Conservation (phyloP, 2,329 filamentous ascomycete genomes). For the Colletotrichum neosansevieriae region DNA sequence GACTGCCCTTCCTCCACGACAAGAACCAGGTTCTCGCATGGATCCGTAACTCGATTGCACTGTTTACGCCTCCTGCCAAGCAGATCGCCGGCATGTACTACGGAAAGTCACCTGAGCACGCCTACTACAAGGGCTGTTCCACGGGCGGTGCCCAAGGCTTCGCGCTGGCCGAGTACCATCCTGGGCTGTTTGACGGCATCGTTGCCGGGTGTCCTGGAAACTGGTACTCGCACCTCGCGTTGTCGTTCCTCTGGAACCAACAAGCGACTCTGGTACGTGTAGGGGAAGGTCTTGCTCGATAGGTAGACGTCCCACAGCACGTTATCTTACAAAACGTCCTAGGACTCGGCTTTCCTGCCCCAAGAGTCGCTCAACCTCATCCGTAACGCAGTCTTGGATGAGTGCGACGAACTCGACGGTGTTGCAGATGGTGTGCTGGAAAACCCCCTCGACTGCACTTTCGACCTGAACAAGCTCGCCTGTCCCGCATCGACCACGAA, state of each 20-base stretch:
- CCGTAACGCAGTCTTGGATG: slow-evolving; percentile 2
- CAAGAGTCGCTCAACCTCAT: slow-evolving; percentile 16
- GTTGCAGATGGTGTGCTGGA: slow-evolving; percentile 28
- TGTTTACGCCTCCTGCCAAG: too few species aligned
- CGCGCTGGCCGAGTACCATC: not conserved
- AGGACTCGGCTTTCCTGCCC: not conserved
- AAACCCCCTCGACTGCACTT: slow-evolving; percentile 21
- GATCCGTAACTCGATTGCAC: too few species aligned
- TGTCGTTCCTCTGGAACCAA: slow-evolving; percentile 32
- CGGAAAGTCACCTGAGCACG: too few species aligned
- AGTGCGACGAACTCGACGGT: slow-evolving; percentile 13
- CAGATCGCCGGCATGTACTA: too few species aligned
- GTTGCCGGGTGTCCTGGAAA: slow-evolving; percentile 20
- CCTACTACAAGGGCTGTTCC: too few species aligned
- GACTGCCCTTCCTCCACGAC: too few species aligned
- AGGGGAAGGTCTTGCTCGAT: too few species aligned
- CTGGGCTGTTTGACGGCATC: slow-evolving; percentile 14
- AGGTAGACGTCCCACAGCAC: too few species aligned
- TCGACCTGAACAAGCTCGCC: slow-evolving; percentile 14
- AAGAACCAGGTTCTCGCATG: too few species aligned
- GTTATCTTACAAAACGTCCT: not conserved
- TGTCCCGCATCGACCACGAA: not conserved
- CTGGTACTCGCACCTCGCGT: slow-evolving; percentile 30
- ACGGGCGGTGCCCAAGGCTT: too few species aligned
- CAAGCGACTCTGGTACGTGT: slow-evolving; percentile 14